phyloP scores from a whole-genome alignment of 2,329 filamentous ascomycete genomes.

The Ceratocystis albifundus region DNA sequence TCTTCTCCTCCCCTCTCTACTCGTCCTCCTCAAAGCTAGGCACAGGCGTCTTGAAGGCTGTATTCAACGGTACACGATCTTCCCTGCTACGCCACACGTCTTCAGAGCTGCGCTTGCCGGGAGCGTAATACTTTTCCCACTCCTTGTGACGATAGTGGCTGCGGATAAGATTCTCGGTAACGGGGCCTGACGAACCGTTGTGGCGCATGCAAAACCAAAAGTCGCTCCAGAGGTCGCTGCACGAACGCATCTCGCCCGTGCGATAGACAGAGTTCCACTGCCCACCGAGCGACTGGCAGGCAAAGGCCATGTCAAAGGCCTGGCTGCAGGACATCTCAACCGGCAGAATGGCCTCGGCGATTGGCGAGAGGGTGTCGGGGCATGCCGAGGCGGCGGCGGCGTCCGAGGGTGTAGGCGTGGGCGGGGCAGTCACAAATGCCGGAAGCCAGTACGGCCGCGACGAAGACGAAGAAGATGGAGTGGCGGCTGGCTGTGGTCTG shows the following conservation, averaged over 20 bases:
- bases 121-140: slow-evolving; percentile 47
- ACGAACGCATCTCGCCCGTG: slow-evolving; percentile 63
- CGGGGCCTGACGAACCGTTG: slow-evolving; percentile 45
- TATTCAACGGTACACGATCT: slow-evolving; percentile 43
- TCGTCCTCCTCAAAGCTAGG: slow-evolving; percentile 31
- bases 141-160: slow-evolving; percentile 58
- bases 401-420: slow-evolving; percentile 25
- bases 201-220: slow-evolving; percentile 98
- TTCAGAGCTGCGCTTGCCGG: slow-evolving; percentile 61
- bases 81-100: slow-evolving; percentile 75
- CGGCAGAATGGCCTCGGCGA: slow-evolving; percentile 62
- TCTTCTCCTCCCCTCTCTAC: background rate
- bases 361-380: slow-evolving; percentile 24
- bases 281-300: slow-evolving; percentile 82
- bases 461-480: slow-evolving; percentile 25
- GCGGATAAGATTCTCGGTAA: slow-evolving; percentile 48
- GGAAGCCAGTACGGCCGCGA: slow-evolving; percentile 23
- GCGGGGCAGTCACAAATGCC: slow-evolving; percentile 30
- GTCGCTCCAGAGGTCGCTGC: slow-evolving; percentile 77
- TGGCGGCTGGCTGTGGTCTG: background rate
- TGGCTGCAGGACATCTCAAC: slow-evolving; percentile 77
- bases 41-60: slow-evolving; percentile 36
- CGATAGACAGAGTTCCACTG: slow-evolving; percentile 91
- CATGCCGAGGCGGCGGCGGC: slow-evolving; percentile 20
- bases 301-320: slow-evolving; percentile 86